Evolutionary conservation across 108 stramenopile genomes (phyloP), one percentile per base, ranked within the genome.

Genomic region (Pseudonitzschia pungens): DNA sequence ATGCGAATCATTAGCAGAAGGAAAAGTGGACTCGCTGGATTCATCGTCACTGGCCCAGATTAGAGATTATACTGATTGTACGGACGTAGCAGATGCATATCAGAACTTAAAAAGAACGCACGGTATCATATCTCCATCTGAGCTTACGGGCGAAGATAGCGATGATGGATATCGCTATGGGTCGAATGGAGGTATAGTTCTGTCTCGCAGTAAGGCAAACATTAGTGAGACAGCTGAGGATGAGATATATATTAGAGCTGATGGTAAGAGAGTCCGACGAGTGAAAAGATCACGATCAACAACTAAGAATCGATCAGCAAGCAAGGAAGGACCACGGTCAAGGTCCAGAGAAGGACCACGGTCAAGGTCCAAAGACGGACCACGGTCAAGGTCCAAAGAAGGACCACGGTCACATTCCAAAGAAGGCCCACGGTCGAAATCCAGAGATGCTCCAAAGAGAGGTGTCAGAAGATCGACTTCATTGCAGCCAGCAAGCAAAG

Each of bases 251-350:
- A 77, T 76, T n/a, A 75, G 74, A 65, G 57, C 81, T 3, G 81
- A 86, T 54, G 85, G 85, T 42, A 82, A 78, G 40, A 79, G 71
- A 57, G 84, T 85, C 18, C 64, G 81, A 31, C 59, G 78, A 21
- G 73, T 85, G 6, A 78, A 75, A 64, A 72, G 60, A 53, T 53
- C 52, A 21, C 9, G 52, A 5, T 53, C 52, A 20, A 21, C 52
- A n/a, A n/a, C n/a, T n/a, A n/a, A n/a, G 5, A 8, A 53, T 21
- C 14, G 52, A 4, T 53, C 52, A 53, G 8, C 18, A 53, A 20
- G 52, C 52, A 53, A 53, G 42, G 11, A 43, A 11, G 42, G 11
- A 9, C 42, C 6, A 43, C 11, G 6, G 11, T 43, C 42, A 11
- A 11, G 42, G 42, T 43, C 11, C 42, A 43, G 6, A 43, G 42